These are phyloP conservation scores for Cinchona pubescens DNA, from an alignment of 257 asterid genomes.

Conservation along the genomic window DNA sequence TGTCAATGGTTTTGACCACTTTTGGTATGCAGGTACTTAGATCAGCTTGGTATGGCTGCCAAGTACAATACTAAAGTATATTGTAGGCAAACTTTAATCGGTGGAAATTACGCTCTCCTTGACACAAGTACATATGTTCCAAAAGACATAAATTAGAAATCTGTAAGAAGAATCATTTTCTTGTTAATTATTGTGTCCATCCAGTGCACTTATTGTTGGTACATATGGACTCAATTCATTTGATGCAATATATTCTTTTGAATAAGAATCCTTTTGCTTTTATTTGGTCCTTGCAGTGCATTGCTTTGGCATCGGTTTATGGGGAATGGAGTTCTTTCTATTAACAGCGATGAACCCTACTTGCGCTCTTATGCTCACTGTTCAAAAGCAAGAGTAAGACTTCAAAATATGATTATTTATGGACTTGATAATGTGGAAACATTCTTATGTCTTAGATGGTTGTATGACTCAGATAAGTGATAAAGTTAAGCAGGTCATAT, in stretches of 20 bases:
- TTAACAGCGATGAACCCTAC: slow-evolving; percentile 43
- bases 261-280: neutral
- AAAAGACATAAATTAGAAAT: too few relatives aligned
- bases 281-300: slow-evolving; percentile 49
- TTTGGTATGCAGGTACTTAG: slow-evolving; percentile 66
- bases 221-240: neutral
- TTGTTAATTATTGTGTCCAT: neutral
- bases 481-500: neutral
- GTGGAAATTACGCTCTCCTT: slow-evolving; percentile 87
- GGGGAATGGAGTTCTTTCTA: slow-evolving; percentile 76
- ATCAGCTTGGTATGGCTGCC: slow-evolving; percentile 98
- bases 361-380: slow-evolving; percentile 87
- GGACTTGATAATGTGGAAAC: neutral
- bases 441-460: neutral
- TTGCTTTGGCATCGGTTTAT: slow-evolving; percentile 90
- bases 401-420: neutral
- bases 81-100: slow-evolving; percentile 88
- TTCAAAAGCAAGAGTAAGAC: slow-evolving; percentile 72
- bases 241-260: neutral
- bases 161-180: neutral
- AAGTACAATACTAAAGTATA: slow-evolving; percentile 65
- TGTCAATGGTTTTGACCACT: slow-evolving; percentile 3
- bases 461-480: neutral
- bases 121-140: slow-evolving; percentile 63
- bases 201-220: neutral